Evolutionary conservation across 2,329 filamentous ascomycete species (phyloP), one percentile per base, ranked within the genome.

Genomic region (Didymella sp.): DNA sequence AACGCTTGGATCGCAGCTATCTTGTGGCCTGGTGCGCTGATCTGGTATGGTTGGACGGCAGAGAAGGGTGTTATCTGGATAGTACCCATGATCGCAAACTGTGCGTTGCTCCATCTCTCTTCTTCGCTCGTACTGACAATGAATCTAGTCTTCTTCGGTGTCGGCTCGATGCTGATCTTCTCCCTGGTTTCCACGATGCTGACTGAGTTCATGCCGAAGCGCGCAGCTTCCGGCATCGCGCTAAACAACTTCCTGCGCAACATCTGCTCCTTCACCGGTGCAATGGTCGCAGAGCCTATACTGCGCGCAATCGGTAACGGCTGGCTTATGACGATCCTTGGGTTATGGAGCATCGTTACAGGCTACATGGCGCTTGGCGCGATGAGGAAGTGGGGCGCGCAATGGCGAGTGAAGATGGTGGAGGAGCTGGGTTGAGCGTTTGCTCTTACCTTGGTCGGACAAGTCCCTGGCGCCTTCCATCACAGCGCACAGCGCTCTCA

Each of bases 381-480:
- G 0, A 82, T 93, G 77, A 81, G 81, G 66, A 82, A 78, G 60
- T 88, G 83, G 66, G 86, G 86, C 0, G 78, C 81, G 17, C 79
- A 78, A 65, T 92, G 89, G 89, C 83, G 89, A 66, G 77, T 77
- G 47, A 73, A 76, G 27, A 89, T 91, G 86, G 85, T 90, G 12
- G 58, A 63, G 42, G 62, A 53, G 33, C 41, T 70, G 33, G 68
- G 66, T 3, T 67, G 47, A 62, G 43, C 25, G 48, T 57, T 57
- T 57, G 54, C 47, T 52, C 24, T 28, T 49, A n/a, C 43, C 37
- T 19, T 37, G 33, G 7, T 8, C 11, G 33, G 8, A 37, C n/a
- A 33, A 33, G 30, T 33, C 8, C 17, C 33, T 37, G n/a, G 33
- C 17, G n/a, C 17, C 12, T 37, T 33, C 9, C 25, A 27, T 27